Conservation (phyloP, 768 basidiomycete genomes). For the Rhodotorula taiwanensis region DNA sequence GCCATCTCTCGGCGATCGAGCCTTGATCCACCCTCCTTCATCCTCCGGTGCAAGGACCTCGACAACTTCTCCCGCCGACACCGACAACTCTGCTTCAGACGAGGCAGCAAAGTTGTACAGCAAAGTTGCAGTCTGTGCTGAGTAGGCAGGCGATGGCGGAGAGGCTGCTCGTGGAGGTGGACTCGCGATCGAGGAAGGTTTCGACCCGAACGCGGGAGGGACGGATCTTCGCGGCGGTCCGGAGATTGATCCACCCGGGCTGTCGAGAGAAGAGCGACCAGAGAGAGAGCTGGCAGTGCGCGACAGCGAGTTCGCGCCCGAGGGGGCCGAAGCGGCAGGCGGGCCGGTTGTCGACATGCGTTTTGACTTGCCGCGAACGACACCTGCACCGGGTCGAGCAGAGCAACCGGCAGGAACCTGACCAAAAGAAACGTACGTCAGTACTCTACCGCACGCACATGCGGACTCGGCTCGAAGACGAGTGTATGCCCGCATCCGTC, state of each 20-base stretch:
- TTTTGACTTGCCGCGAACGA: conserved; percentile 7
- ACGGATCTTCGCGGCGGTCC: neutral
- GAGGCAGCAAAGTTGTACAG: neutral
- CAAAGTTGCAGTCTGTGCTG: neutral
- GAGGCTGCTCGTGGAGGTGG: neutral
- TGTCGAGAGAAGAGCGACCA: neutral
- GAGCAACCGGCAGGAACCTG: conserved; percentile 30
- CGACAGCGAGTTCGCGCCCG: neutral
- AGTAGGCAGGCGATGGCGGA: neutral
- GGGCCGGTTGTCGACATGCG: neutral
- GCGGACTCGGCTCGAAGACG: too few relatives aligned
- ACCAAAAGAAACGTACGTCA: too few relatives aligned
- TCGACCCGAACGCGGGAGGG: neutral
- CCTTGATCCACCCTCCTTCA: conserved; percentile 26
- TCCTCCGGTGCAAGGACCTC: conserved; percentile 20
- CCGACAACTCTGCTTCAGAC: too few relatives aligned
- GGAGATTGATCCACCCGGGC: neutral
- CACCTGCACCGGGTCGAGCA: neutral
- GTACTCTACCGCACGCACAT: too few relatives aligned
- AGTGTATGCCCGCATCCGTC: neutral
- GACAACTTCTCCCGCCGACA: neutral
- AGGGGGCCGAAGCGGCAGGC: neutral
- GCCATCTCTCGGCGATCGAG: conserved; percentile 1
- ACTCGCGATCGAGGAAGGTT: too few relatives aligned
- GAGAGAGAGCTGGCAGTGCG: conserved; percentile 1